Evolutionary conservation across 306 rosid species (phyloP), one percentile per base, ranked within the genome.

Genomic region (Luffa acutangula): DNA sequence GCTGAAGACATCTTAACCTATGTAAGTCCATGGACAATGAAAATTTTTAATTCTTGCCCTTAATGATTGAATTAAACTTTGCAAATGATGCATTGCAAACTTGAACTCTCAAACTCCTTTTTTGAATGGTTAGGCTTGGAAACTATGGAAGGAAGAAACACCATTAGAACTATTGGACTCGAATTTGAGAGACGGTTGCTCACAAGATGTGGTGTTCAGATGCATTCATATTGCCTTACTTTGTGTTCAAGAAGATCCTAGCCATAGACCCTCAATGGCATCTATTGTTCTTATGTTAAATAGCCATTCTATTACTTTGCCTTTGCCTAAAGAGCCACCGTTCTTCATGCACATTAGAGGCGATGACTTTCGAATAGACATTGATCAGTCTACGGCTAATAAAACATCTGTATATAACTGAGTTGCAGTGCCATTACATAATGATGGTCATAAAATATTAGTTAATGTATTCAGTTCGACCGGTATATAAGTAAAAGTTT

Each of bases 151-250:
- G 17, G 75, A 80, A 0, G 82, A 78, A 25, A 78, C 20, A 1
- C 21, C 31, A 7, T 53, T 53, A 51, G 82, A 80, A 2, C 21
- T 82, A 41, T 14, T 85, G 76, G 84, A 83, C 45, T 51, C 77
- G 1, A 45, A 13, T 54, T 9, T 86, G 6, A 34, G 71, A 81
- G 70, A 13, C n/a, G 56, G n/a, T 3, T 79, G 51, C 34, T 67
- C 75, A 5, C 76, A 18, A 71, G 46, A 63, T 2, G 85, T 81
- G 63, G 86, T 81, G 12, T 59, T 45, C 1, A 66, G 85, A 81
- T 83, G 89, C 45, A 69, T 86, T 9, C 80, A 83, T 36, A 81
- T 86, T 36, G 84, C 73, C 33, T 65, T 85, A 33, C 37, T 85
- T 12, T 80, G 88, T 60, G 84, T 85, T 15, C 80, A 82, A 8